Evolutionary conservation across 345 rosid species (phyloP).

Genomic region (Salix viminalis): DNA sequence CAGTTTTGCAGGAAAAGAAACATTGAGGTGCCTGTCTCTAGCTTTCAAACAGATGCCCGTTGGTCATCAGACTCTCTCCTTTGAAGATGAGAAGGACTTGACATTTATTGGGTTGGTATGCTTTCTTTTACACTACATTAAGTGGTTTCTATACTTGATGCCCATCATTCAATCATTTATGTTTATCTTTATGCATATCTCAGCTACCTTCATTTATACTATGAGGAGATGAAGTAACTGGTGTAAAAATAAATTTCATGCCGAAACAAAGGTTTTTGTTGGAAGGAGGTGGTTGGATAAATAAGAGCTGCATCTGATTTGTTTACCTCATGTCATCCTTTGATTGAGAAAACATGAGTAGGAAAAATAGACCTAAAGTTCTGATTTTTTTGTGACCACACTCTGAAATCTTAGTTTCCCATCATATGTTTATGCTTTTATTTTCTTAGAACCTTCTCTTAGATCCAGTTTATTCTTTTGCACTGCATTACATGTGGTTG

Average conservation of each 20-base stretch:
- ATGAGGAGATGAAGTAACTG: background rate
- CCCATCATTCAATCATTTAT: background rate
- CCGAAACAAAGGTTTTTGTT: background rate
- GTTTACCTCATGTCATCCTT: too few species aligned
- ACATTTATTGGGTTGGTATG: slow-evolving; percentile 99
- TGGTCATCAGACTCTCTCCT: slow-evolving; percentile 65
- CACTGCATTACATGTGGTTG: background rate
- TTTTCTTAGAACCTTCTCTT: background rate
- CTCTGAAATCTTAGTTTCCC: background rate
- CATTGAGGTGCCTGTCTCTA: slow-evolving; percentile 88
- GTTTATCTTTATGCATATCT: background rate
- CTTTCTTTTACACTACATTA: slow-evolving; percentile 34
- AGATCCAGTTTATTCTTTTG: background rate
- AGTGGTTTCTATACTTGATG: background rate
- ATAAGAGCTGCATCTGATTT: background rate
- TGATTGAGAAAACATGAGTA: background rate
- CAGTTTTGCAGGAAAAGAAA: slow-evolving; percentile 95
- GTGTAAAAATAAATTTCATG: background rate
- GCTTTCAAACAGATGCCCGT: slow-evolving; percentile 77
- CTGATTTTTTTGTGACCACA: background rate
- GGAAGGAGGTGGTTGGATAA: background rate
- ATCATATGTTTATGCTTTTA: background rate
- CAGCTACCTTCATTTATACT: background rate
- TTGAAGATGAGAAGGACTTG: slow-evolving; percentile 86
- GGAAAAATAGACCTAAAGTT: background rate